These are phyloP conservation scores for Pseudopyricularia cyperi DNA, from an alignment of 2,329 filamentous ascomycete genomes.

Conservation along the genomic window DNA sequence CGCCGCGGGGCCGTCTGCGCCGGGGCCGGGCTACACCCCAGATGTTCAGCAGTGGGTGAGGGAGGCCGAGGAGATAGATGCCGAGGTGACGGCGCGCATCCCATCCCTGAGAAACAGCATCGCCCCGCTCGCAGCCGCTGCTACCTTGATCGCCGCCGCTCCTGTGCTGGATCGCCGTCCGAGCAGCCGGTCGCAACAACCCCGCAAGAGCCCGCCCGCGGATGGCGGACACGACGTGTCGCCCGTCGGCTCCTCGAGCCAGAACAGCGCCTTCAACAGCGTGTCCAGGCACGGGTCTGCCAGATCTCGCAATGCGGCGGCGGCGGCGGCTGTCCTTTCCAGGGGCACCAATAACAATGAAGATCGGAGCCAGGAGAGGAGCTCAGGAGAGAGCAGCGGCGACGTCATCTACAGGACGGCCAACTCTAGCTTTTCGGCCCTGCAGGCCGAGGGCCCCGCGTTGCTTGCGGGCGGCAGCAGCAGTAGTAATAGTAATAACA, in stretches of 20 bases:
- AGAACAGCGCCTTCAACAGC: conserved; percentile 24
- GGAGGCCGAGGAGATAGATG: not conserved
- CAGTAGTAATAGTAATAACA: conserved; percentile 1
- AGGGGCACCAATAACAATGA: conserved; percentile 11
- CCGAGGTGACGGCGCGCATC: not conserved
- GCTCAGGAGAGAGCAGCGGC: conserved; percentile 24
- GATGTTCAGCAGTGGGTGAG: not conserved
- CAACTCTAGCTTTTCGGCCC: conserved; percentile 33
- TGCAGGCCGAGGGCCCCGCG: conserved; percentile 39
- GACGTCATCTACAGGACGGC: conserved; percentile 37
- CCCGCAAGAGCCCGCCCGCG: not conserved
- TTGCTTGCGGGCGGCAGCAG: conserved; percentile 19
- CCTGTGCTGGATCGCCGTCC: not conserved
- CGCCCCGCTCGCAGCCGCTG: not conserved
- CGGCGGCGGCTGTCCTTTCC: conserved; percentile 11
- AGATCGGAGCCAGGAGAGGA: conserved; percentile 17
- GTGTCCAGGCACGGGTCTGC: conserved; percentile 22
- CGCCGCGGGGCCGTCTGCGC: not conserved
- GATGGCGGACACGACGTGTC: not conserved
- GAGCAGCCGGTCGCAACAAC: not conserved
- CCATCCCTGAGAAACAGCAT: not conserved
- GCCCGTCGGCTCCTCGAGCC: conserved; percentile 4
- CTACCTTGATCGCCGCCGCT: not conserved
- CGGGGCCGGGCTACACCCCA: not conserved
- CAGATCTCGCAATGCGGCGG: conserved; percentile 20